Base-by-base conservation (phyloP, 257 asterid genomes). In the Solanum bukasovii region DNA sequence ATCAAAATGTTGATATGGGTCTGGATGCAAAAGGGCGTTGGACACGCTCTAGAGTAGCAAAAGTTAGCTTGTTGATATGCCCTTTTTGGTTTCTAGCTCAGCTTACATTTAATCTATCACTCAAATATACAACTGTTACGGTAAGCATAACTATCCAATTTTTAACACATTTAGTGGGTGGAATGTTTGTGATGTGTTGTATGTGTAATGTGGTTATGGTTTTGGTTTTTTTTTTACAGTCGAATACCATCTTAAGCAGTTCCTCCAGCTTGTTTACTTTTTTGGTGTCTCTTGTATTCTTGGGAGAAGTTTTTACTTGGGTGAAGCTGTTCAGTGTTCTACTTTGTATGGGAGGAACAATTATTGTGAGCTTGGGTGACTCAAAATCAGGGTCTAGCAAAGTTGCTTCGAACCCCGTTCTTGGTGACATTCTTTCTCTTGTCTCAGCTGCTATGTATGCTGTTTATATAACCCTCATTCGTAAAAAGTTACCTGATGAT, bases 61-160 rank as follows among this genome's bases (percentile, higher is more conserved):
- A 94, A 94, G 96, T 96, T 65, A 95, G 99, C 95, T 89, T 97
- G 65, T 90, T 96, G 90, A 92, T 97, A 88, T 93, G 98, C 90
- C 99, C 99, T 13, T 89, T 97, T 90, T 97, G 98, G 98, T 97
- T 95, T 88, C 84, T 96, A 75, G 99, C 99, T 2, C 99, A 97
- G 87, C 98, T 97, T 90, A 90, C 98, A 9, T 97, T 97, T 89
- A 97, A 97, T 88, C 93, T 96, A 6, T 97, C 99, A 10, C 98
- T 97, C 88, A 97, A 97, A 94, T 97, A 94, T 91, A 97, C 99
- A 12, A 92, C 99, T 23, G 99, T 97, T 46, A 97, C 99, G 7
- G 99, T 97, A 90, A 96, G 94, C 84, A 40, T 89, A 27, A 27
- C 85, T 81, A 78, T 33, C 81, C 59, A 31, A 3, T 72, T 71